A percentile compares a stretch with the other conserved stretches of the same genome.
Evolutionary conservation across 495 filamentous ascomycete species (phyloP).

Genomic region (Paragyromitra xinjiangensis): DNA sequence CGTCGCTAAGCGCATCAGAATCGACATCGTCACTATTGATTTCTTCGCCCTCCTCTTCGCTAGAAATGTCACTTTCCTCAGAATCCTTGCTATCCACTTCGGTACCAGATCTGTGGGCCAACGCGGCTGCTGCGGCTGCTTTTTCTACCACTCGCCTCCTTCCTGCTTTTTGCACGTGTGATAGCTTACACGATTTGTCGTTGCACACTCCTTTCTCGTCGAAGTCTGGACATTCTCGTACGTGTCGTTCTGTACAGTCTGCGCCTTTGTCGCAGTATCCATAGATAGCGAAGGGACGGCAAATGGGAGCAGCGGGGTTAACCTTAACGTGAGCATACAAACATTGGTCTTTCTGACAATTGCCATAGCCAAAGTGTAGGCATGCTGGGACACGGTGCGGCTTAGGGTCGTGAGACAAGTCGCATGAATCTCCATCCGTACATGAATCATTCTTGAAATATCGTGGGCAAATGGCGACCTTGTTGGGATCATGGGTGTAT

Average conservation of each 20-base stretch:
- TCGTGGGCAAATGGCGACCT: slow-evolving; percentile 90
- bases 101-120: slow-evolving; percentile 43
- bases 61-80: slow-evolving; percentile 79
- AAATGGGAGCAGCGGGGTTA: slow-evolving; percentile 82
- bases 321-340: slow-evolving; percentile 88
- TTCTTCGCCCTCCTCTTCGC: slow-evolving; percentile 82
- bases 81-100: slow-evolving; percentile 59
- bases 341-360: slow-evolving; percentile 87
- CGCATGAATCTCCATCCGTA: slow-evolving; percentile 80
- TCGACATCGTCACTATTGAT: slow-evolving; percentile 87
- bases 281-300: slow-evolving; percentile 81
- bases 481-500: slow-evolving; percentile 83
- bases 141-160: slow-evolving; percentile 70
- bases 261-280: slow-evolving; percentile 91
- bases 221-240: slow-evolving; percentile 92
- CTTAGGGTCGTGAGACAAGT: slow-evolving; percentile 89
- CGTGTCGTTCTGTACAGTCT: slow-evolving; percentile 81
- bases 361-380: slow-evolving; percentile 87
- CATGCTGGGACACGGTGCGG: slow-evolving; percentile 87
- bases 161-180: slow-evolving; percentile 86
- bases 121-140: slow-evolving; percentile 57
- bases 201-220: slow-evolving; percentile 88
- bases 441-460: slow-evolving; percentile 84
- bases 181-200: slow-evolving; percentile 81
- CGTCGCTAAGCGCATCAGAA: slow-evolving; percentile 84